Conservation (phyloP, 805 yeast species). For the Yarrowia bubula region DNA sequence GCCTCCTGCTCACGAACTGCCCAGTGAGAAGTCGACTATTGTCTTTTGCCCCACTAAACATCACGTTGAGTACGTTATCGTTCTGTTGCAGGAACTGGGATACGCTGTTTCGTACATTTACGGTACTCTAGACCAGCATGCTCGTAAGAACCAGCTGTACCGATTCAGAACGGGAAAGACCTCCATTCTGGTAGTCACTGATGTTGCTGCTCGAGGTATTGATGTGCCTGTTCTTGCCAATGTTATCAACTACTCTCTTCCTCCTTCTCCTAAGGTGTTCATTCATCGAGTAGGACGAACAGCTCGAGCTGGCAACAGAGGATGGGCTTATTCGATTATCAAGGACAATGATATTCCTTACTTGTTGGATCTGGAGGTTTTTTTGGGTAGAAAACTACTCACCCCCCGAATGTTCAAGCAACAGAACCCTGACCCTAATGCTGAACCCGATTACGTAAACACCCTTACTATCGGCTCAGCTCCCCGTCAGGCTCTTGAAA, state of each 20-base stretch:
- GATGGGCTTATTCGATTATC: constrained; percentile 95
- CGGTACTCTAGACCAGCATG: constrained; percentile 92
- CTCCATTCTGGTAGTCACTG: constrained; percentile 89
- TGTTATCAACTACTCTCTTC: constrained; percentile 86
- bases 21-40: constrained; percentile 83
- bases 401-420: constrained; percentile 13
- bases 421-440: constrained; percentile 31
- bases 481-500: constrained; percentile 72
- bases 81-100: constrained; percentile 69
- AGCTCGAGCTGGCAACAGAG: constrained; percentile 97
- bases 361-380: constrained; percentile 81
- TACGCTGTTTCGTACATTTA: constrained; percentile 86
- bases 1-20: constrained; percentile 79
- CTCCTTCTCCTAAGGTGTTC: constrained; percentile 89
- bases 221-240: constrained; percentile 96
- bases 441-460: constrained; percentile 54
- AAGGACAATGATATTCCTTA: constrained; percentile 86
- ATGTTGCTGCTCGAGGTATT: constrained; percentile 93
- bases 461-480: constrained; percentile 79
- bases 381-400: constrained; percentile 77
- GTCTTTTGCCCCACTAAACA: constrained; percentile 96
- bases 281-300: constrained; percentile 98
- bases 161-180: constrained; percentile 84
- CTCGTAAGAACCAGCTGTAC: constrained; percentile 83
- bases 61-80: constrained; percentile 88